phyloP scores from a whole-genome alignment of 345 rosid genomes.

The Streptanthus diversifolius region DNA sequence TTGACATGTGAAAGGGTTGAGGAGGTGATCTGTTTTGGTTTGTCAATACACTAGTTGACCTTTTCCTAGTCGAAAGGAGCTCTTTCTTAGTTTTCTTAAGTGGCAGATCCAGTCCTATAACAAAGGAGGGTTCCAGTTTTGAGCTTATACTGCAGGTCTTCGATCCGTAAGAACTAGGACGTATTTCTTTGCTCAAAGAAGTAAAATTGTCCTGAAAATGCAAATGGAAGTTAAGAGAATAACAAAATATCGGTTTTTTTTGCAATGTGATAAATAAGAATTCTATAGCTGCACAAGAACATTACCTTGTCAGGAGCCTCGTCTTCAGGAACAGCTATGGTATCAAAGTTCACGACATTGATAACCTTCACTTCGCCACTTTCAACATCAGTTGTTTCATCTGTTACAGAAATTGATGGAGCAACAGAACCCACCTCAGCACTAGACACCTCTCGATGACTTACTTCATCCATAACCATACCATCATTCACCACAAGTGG shows the following conservation, averaged over 20 bases:
- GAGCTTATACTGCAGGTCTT: constrained; percentile 9
- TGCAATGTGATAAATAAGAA: neutral
- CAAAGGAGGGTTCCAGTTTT: neutral
- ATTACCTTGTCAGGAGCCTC: constrained; percentile 37
- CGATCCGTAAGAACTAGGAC: constrained; percentile 26
- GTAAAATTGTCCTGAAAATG: constrained; percentile 31
- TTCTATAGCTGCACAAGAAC: neutral
- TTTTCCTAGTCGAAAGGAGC: constrained; percentile 17
- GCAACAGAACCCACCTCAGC: constrained; percentile 22
- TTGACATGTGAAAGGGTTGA: constrained; percentile 3
- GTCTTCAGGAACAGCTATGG: constrained; percentile 27
- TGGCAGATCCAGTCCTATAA: neutral
- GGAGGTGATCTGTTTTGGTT: constrained; percentile 19
- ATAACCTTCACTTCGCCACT: constrained; percentile 14
- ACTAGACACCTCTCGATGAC: constrained; percentile 16
- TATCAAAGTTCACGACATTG: constrained; percentile 28
- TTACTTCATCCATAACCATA: constrained; percentile 18
- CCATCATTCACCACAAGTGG: neutral
- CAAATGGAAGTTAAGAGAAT: constrained; percentile 21
- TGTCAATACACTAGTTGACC: neutral
- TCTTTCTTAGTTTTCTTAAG: constrained; percentile 9
- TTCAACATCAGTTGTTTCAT: constrained; percentile 19
- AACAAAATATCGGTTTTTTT: neutral
- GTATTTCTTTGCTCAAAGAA: constrained; percentile 42
- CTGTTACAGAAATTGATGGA: constrained; percentile 7